phyloP scores from a whole-genome alignment of 352 stramenopile species.

The Globisporangium nodosum region DNA sequence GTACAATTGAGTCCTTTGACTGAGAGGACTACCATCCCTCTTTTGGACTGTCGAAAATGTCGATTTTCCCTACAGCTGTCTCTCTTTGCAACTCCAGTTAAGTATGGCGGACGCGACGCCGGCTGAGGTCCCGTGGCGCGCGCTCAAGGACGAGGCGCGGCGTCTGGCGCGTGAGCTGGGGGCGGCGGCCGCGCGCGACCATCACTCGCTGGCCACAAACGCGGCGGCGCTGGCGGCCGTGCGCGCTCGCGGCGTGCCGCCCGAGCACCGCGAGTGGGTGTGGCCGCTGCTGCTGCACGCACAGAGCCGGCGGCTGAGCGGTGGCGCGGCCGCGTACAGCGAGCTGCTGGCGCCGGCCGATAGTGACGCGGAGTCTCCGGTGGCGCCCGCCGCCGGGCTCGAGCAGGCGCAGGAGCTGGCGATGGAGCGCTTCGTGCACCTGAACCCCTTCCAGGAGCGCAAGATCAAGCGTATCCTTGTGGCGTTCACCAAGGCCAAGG shows the following conservation, averaged over 20 bases:
- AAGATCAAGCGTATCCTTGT: slow-evolving; percentile 79
- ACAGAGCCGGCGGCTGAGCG: slow-evolving; percentile 51
- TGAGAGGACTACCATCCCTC: no score
- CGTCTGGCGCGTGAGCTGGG: slow-evolving; percentile 52
- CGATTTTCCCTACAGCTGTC: background rate
- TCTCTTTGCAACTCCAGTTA: slow-evolving; percentile 6
- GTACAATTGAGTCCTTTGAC: no score
- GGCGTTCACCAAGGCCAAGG: slow-evolving; percentile 70
- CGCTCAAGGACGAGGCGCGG: slow-evolving; percentile 54
- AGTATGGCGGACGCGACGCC: background rate
- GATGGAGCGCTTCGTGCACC: slow-evolving; percentile 72
- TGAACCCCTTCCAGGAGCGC: slow-evolving; percentile 79
- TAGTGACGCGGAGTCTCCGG: slow-evolving; percentile 8
- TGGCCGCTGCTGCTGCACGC: slow-evolving; percentile 71
- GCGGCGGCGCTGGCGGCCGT: slow-evolving; percentile 42
- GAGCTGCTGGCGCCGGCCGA: slow-evolving; percentile 32
- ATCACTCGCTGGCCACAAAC: slow-evolving; percentile 56
- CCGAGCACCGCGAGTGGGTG: slow-evolving; percentile 71
- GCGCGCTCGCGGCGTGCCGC: slow-evolving; percentile 47
- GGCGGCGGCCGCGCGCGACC: slow-evolving; percentile 42
- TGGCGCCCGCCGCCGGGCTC: slow-evolving; percentile 27
- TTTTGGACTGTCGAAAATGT: no score
- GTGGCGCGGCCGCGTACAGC: slow-evolving; percentile 38
- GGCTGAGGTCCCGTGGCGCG: slow-evolving; percentile 42
- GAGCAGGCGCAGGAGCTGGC: slow-evolving; percentile 71